Conservation (phyloP, 2,329 filamentous ascomycete genomes). For the Alternaria hordeiaustralica region DNA sequence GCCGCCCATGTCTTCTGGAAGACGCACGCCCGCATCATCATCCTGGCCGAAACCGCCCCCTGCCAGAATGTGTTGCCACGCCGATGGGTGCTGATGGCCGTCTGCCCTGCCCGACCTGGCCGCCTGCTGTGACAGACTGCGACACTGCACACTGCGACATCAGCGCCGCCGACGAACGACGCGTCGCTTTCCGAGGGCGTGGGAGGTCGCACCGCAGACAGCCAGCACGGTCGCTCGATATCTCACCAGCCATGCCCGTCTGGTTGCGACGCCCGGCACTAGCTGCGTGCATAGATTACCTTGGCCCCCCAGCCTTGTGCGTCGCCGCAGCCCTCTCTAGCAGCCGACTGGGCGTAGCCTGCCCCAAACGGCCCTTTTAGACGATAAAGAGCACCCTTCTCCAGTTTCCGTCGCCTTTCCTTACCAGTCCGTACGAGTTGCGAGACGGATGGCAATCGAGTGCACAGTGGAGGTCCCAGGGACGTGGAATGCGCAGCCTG, state of each 20-base stretch:
- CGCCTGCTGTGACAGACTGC: background rate
- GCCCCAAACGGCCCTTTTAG: slow-evolving; percentile 2
- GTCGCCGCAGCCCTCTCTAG: background rate
- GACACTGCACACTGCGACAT: background rate
- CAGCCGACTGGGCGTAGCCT: background rate
- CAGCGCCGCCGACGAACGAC: background rate
- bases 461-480: background rate
- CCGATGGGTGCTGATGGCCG: background rate
- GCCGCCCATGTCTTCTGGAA: slow-evolving; percentile 24
- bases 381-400: background rate
- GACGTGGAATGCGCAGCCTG: background rate
- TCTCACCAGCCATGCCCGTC: slow-evolving; percentile 14
- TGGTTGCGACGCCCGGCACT: slow-evolving; percentile 16
- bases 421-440: background rate
- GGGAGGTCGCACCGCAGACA: slow-evolving; percentile 8
- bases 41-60: slow-evolving; percentile 17
- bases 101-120: background rate
- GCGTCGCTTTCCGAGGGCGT: slow-evolving; percentile 1
- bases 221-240: slow-evolving; percentile 7
- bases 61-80: slow-evolving; percentile 4
- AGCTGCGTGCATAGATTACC: slow-evolving; percentile 17
- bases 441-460: background rate
- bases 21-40: slow-evolving; percentile 21
- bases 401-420: background rate
- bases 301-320: slow-evolving; percentile 9